A percentile compares a stretch with the other conserved stretches of the same genome.
Conservation (phyloP, 805 yeast species). For the Candida ascalaphidarum region DNA sequence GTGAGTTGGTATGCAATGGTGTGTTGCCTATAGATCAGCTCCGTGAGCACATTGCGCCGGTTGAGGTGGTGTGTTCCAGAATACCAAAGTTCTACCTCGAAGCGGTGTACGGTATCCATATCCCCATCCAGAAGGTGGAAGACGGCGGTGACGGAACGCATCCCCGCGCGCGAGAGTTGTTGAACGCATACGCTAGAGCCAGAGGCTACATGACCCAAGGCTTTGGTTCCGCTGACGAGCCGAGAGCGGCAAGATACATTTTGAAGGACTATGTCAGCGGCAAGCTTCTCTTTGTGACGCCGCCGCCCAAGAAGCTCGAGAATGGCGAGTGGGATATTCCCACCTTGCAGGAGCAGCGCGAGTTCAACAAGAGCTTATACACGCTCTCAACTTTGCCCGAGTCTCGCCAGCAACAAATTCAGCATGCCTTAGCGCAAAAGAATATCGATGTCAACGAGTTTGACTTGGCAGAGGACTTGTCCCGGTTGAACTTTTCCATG, state of each 20-base stretch:
- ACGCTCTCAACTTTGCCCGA: slow-evolving; percentile 59
- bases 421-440: slow-evolving; percentile 52
- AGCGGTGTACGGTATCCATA: slow-evolving; percentile 88
- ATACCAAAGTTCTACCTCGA: slow-evolving; percentile 85
- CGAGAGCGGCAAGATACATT: slow-evolving; percentile 87
- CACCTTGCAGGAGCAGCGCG: slow-evolving; percentile 28
- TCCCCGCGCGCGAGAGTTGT: slow-evolving; percentile 83
- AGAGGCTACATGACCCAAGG: slow-evolving; percentile 98
- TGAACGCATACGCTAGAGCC: slow-evolving; percentile 90
- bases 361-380: slow-evolving; percentile 71
- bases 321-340: slow-evolving; percentile 53
- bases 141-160: slow-evolving; percentile 81
- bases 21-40: slow-evolving; percentile 97
- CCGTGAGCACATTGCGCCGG: slow-evolving; percentile 86
- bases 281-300: slow-evolving; percentile 71
- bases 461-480: slow-evolving; percentile 61
- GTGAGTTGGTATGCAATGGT: slow-evolving; percentile 95
- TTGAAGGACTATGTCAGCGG: slow-evolving; percentile 95
- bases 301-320: slow-evolving; percentile 66
- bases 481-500: slow-evolving; percentile 68
- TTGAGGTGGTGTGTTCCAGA: slow-evolving; percentile 75
- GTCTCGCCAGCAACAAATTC: slow-evolving; percentile 62
- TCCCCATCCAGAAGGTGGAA: slow-evolving; percentile 61
- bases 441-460: slow-evolving; percentile 43
- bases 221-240: slow-evolving; percentile 93